phyloP scores from a whole-genome alignment of 371 early-diverging fungal genomes.

The Capniomyces stellatus region DNA sequence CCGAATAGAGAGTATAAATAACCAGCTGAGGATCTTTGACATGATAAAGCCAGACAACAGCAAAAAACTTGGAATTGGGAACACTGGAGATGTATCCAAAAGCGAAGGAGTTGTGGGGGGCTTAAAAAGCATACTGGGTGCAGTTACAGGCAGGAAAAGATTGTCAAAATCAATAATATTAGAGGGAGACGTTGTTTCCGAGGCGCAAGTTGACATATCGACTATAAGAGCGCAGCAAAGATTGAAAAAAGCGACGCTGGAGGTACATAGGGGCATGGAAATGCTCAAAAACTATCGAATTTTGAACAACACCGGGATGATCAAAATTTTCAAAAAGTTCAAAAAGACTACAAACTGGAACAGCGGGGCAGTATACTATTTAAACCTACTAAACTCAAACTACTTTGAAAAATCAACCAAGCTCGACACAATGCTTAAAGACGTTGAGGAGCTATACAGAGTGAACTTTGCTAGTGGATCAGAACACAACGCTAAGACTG shows the following conservation, averaged over 20 bases:
- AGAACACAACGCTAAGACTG: conserved; percentile 38
- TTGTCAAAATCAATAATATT: not conserved
- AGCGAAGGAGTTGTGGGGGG: no score
- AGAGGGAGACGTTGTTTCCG: not conserved
- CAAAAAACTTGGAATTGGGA: not conserved
- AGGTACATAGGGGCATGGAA: conserved; percentile 53
- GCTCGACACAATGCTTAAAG: conserved; percentile 31
- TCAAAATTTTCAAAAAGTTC: conserved; percentile 59
- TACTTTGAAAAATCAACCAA: conserved; percentile 36
- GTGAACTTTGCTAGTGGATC: conserved; percentile 40
- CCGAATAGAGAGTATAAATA: conserved; percentile 13
- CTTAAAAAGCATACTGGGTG: not conserved
- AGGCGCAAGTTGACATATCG: not conserved
- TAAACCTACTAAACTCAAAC: conserved; percentile 29
- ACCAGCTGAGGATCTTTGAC: conserved; percentile 17
- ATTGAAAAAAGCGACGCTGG: conserved; percentile 50
- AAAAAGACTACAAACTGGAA: conserved; percentile 36
- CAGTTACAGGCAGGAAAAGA: not conserved
- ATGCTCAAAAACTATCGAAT: conserved; percentile 50
- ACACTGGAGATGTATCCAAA: no score
- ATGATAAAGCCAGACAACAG: conserved; percentile 5
- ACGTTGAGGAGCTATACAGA: conserved; percentile 43
- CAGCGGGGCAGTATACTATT: conserved; percentile 25
- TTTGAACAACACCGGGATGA: conserved; percentile 47
- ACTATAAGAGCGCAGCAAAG: conserved; percentile 30